Base-by-base conservation (phyloP, 2,329 filamentous ascomycete genomes). In the Thermothelomyces thermophilus region DNA sequence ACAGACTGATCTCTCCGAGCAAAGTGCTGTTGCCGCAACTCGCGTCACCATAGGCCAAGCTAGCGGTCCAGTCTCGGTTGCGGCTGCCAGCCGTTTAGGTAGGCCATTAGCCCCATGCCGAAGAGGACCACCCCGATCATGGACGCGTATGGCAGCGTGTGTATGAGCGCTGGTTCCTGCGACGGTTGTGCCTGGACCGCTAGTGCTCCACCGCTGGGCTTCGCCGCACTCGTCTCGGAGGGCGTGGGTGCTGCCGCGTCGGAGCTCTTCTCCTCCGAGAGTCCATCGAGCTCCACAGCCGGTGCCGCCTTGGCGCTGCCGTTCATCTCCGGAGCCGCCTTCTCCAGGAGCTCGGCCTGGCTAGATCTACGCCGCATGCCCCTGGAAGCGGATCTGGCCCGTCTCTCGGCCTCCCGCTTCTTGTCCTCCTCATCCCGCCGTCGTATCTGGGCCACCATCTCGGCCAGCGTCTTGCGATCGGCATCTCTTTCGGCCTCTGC, bases 371-470 rank as follows among this genome's bases (percentile, higher is more conserved):
- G 58, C 20, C 63, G 63, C 52, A 64, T 58, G 43, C 61, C 58
- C 42, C 63, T 60, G 31, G 69, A 70, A 11, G 64, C 59, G n/a
- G 69, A 70, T 19, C 65, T 67, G 2, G 64, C 63, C 42, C 67
- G 71, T 54, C 69, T 65, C 30, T 70, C 69, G 3, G 68, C 68
- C n/a, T 67, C 71, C 28, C 67, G 69, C 57, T 69, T 71, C 55
- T 64, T 70, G 26, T 72, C 75, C 57, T 79, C 79, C 58, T 83
- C 81, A 58, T 90, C 83, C 3, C 64, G 61, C 59, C 74, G 76
- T 46, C 90, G 81, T 49, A 96, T 85, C 57, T 85, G 84, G 59
- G 87, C 75, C 11, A 96, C 83, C 88, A 97, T 93, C 63, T 95
- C 87, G 1, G 86, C 84, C 39, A 98, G 70, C 1, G 84, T 85